Evolutionary conservation across 2,329 filamentous ascomycete genomes (phyloP).

Genomic region (Boeremia lycopersici): DNA sequence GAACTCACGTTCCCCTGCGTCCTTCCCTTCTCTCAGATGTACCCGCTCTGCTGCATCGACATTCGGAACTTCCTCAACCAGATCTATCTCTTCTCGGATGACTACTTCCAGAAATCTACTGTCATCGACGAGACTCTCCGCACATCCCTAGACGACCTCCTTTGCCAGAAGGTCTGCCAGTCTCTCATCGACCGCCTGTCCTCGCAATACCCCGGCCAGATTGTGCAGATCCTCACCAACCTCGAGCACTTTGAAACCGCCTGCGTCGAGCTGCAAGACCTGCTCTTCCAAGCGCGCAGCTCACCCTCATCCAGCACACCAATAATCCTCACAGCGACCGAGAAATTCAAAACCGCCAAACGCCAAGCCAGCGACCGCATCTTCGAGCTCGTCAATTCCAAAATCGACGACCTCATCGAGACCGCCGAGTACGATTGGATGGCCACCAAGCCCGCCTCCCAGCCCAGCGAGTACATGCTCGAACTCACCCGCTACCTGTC

Average conservation of each 20-base stretch:
- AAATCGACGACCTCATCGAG: slow-evolving; percentile 96
- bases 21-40: slow-evolving; percentile 99
- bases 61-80: slow-evolving; percentile 97
- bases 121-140: slow-evolving; percentile 91
- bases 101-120: slow-evolving; percentile 89
- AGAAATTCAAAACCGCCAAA: slow-evolving; percentile 86
- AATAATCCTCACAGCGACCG: slow-evolving; percentile 79
- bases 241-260: slow-evolving; percentile 95
- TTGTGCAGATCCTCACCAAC: slow-evolving; percentile 98
- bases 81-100: slow-evolving; percentile 96
- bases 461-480: slow-evolving; percentile 93
- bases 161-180: slow-evolving; percentile 89
- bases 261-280: slow-evolving; percentile 84
- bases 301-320: slow-evolving; percentile 81
- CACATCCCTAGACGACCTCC: slow-evolving; percentile 89
- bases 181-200: slow-evolving; percentile 85
- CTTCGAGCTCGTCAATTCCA: slow-evolving; percentile 97
- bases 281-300: slow-evolving; percentile 83
- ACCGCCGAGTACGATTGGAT: slow-evolving; percentile 97
- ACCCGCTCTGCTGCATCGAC: slow-evolving; percentile 96
- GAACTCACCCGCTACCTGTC: slow-evolving; percentile 90
- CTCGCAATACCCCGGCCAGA: slow-evolving; percentile 94
- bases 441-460: slow-evolving; percentile 64
- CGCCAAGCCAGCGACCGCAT: slow-evolving; percentile 97
- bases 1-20: slow-evolving; percentile 88